phyloP scores from a whole-genome alignment of 179 eudicot species.

The Patellifolia procumbens region DNA sequence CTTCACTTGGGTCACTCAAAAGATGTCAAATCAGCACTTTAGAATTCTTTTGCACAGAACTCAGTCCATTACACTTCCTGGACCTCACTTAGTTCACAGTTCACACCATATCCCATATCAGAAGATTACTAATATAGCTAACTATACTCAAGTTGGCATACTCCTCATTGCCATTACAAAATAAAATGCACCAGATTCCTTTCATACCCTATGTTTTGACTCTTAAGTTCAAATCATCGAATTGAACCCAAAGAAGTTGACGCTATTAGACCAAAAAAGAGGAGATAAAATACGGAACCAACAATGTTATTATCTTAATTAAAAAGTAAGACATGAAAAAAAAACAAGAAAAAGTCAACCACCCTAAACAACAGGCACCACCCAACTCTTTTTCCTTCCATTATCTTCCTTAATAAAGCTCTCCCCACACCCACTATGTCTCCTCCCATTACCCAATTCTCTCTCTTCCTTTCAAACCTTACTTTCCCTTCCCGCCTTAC shows the following conservation, averaged over 20 bases:
- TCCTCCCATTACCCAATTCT: too few relatives aligned
- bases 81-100: background rate
- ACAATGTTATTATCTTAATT: too few relatives aligned
- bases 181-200: background rate
- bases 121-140: too few relatives aligned
- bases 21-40: background rate
- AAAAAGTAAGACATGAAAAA: too few relatives aligned
- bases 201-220: background rate
- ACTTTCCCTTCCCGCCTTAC: too few relatives aligned
- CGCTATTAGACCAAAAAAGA: background rate
- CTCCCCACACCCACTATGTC: too few relatives aligned
- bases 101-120: background rate
- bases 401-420: too few relatives aligned
- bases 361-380: too few relatives aligned
- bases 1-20: background rate
- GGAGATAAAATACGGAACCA: background rate
- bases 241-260: background rate
- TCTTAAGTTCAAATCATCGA: background rate
- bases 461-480: too few relatives aligned
- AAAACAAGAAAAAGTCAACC: too few relatives aligned
- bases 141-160: background rate
- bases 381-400: too few relatives aligned
- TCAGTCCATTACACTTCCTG: background rate
- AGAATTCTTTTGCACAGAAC: background rate
- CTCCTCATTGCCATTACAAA: too few relatives aligned